Conservation (phyloP, 495 filamentous ascomycete species). For the Penicillium atrosanguineum region DNA sequence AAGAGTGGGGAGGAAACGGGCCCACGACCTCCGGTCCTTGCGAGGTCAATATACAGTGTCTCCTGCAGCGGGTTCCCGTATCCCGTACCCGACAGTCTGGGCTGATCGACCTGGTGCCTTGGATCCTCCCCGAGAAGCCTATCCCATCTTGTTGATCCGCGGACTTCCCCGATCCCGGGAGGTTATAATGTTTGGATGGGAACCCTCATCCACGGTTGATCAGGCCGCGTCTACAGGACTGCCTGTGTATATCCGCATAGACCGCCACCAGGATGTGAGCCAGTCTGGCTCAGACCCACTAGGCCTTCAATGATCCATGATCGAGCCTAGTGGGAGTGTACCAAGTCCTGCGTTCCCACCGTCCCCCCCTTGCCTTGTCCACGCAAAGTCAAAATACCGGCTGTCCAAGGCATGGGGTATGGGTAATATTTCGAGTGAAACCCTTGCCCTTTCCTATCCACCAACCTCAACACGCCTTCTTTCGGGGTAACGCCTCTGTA, state of each 20-base stretch:
- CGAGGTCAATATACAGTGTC: conserved; percentile 17
- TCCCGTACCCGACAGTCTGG: conserved; percentile 19
- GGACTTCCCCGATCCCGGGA: too few relatives aligned
- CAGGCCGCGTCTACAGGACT: neutral
- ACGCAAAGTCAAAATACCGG: conserved; percentile 2
- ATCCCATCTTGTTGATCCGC: neutral
- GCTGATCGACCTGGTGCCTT: conserved; percentile 23
- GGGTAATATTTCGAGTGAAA: conserved; percentile 4
- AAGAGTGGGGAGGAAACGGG: neutral
- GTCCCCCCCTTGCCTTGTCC: conserved; percentile 7
- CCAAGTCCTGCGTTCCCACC: conserved; percentile 7
- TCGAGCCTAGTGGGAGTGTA: conserved; percentile 43
- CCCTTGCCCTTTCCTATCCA: neutral
- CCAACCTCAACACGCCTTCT: neutral
- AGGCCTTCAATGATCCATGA: conserved; percentile 14
- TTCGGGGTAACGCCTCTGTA: neutral
- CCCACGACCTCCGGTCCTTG: neutral
- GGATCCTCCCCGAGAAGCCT: conserved; percentile 8
- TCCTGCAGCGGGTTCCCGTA: conserved; percentile 16
- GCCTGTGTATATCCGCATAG: neutral
- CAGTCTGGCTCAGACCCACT: neutral
- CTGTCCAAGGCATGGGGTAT: neutral
- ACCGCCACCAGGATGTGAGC: neutral
- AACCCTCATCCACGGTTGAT: neutral
- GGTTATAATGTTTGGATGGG: neutral